Evolutionary conservation across 2,329 filamentous ascomycete genomes (phyloP).

Genomic region (Diplodia seriata): DNA sequence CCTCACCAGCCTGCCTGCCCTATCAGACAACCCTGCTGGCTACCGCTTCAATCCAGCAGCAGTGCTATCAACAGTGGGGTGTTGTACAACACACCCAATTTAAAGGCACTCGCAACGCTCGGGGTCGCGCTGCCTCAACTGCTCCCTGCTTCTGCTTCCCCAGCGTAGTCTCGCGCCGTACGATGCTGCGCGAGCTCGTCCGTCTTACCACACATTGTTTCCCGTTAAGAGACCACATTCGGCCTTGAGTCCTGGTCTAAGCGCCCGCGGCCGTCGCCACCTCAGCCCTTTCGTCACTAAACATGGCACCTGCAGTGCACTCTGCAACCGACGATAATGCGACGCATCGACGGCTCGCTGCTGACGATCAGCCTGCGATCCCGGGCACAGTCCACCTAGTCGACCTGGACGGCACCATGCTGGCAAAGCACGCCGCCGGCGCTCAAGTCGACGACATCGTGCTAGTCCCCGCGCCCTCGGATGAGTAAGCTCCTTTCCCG

Average conservation of each 20-base stretch:
- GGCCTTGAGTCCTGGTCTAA: neutral
- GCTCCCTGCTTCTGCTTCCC: neutral
- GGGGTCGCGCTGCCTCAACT: too few relatives aligned
- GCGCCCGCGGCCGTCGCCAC: too few relatives aligned
- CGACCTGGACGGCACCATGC: conserved; percentile 49
- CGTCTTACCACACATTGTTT: neutral
- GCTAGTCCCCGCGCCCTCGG: conserved; percentile 49
- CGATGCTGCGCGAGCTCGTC: conserved; percentile 1
- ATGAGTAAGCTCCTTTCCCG: conserved; percentile 34
- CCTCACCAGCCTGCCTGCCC: neutral
- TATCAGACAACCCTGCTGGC: neutral
- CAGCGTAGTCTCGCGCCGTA: too few relatives aligned
- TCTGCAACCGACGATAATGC: conserved; percentile 30
- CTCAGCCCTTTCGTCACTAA: neutral
- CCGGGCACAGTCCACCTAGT: conserved; percentile 55
- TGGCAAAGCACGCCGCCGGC: conserved; percentile 46
- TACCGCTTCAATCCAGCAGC: neutral
- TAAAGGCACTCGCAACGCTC: neutral
- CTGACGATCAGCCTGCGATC: conserved; percentile 32
- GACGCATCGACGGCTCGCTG: neutral
- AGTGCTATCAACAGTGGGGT: conserved; percentile 26
- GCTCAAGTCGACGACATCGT: conserved; percentile 48
- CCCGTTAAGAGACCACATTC: too few relatives aligned
- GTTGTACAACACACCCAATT: neutral
- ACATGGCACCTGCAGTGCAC: conserved; percentile 16